Percentiles rank a stretch among this genome's conserved stretches.
These are phyloP conservation scores for Paxillus involutus DNA, from an alignment of 768 basidiomycete genomes.

Conservation along the genomic window DNA sequence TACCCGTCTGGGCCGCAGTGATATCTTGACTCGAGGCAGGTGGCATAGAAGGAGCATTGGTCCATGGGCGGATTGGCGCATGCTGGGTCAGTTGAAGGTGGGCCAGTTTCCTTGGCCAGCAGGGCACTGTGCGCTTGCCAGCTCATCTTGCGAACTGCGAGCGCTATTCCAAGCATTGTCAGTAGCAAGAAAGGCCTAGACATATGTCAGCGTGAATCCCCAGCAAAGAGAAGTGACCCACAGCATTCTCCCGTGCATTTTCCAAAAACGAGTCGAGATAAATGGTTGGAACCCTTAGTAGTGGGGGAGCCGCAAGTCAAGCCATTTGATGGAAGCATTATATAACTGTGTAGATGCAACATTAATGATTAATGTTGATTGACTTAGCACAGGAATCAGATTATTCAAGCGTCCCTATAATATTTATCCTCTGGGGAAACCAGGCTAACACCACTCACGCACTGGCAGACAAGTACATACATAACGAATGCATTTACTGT, in stretches of 20 bases:
- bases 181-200: not conserved
- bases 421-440: no score
- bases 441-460: no score
- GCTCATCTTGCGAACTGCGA: not conserved
- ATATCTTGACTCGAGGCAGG: slow-evolving; percentile 45
- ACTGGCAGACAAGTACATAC: no score
- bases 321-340: no score
- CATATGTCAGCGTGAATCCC: not conserved
- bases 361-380: no score
- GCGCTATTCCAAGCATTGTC: not conserved
- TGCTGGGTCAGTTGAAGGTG: slow-evolving; percentile 12
- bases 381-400: no score
- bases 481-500: no score
- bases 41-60: slow-evolving; percentile 43
- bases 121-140: not conserved
- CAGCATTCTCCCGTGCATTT: not conserved
- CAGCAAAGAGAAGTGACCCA: not conserved
- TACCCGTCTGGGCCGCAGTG: slow-evolving; percentile 45
- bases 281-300: no score
- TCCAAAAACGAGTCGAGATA: not conserved
- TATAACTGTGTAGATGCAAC: no score
- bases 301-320: no score
- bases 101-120: slow-evolving; percentile 2
- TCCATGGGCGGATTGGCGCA: slow-evolving; percentile 34
- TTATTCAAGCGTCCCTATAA: no score